phyloP scores from a whole-genome alignment of 805 yeast genomes.

The Isabelozyma heimii region DNA sequence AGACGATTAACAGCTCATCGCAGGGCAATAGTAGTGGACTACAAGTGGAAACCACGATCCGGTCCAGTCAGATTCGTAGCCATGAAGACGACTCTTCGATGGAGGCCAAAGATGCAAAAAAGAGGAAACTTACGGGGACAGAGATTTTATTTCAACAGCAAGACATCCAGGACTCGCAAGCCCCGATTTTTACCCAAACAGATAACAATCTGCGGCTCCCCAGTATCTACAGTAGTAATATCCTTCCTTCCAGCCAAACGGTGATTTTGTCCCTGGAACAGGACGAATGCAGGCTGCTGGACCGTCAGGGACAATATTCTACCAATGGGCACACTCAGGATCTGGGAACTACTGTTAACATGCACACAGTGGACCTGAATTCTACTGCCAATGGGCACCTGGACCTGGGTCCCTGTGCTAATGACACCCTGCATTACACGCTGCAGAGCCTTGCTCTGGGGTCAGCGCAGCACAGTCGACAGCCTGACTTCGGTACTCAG shows the following conservation, averaged over 20 bases:
- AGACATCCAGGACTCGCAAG: not conserved
- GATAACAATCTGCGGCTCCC: not conserved
- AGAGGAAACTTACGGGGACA: not conserved
- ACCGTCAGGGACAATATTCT: no score
- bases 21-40: conserved; percentile 1
- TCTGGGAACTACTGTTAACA: no score
- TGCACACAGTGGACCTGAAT: no score
- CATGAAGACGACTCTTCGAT: conserved; percentile 6
- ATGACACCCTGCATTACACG: no score
- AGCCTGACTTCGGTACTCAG: no score
- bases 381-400: no score
- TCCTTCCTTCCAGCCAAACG: not conserved
- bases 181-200: not conserved
- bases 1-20: not conserved
- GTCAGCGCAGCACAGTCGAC: no score
- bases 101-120: conserved; percentile 2
- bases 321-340: no score
- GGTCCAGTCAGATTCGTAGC: conserved; percentile 5
- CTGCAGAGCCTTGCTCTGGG: no score
- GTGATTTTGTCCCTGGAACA: not conserved
- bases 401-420: no score
- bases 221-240: not conserved
- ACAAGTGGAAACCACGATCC: conserved; percentile 2
- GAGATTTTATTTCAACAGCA: not conserved
- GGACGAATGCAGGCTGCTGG: no score